Evolutionary conservation across 805 yeast genomes (phyloP).

Genomic region (Lipomyces mesembrius): DNA sequence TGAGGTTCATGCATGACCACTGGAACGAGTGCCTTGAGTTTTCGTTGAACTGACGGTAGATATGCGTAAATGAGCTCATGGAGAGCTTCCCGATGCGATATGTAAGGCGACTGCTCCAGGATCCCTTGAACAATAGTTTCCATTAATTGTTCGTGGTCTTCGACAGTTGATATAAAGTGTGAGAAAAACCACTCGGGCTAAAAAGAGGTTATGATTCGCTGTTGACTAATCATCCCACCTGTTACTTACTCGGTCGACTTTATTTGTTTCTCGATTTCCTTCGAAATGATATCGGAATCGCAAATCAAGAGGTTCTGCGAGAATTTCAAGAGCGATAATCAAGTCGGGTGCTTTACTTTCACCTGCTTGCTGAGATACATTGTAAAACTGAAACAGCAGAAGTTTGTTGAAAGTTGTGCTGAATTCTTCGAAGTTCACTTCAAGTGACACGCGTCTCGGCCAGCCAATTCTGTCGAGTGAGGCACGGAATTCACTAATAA

Average conservation of each 20-base stretch:
- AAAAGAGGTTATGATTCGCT: not conserved
- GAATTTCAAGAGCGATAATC: constrained; percentile 48
- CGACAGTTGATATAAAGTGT: constrained; percentile 48
- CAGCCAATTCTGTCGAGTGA: constrained; percentile 29
- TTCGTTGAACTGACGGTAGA: constrained; percentile 54
- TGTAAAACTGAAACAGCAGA: constrained; percentile 29
- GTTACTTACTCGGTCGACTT: constrained; percentile 52
- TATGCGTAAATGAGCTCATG: constrained; percentile 54
- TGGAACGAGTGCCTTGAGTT: constrained; percentile 47
- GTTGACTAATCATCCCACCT: not conserved
- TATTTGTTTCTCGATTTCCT: constrained; percentile 61
- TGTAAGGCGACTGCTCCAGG: constrained; percentile 29
- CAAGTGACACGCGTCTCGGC: constrained; percentile 22
- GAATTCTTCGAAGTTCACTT: constrained; percentile 13
- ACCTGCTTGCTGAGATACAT: constrained; percentile 6
- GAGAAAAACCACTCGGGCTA: constrained; percentile 70
- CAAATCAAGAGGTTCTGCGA: constrained; percentile 53
- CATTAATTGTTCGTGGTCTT: constrained; percentile 44
- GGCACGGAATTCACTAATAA: constrained; percentile 25
- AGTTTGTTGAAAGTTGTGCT: constrained; percentile 12
- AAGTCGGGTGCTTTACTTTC: constrained; percentile 5
- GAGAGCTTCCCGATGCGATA: constrained; percentile 42
- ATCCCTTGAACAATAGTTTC: constrained; percentile 38
- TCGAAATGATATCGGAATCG: constrained; percentile 68
- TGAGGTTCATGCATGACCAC: constrained; percentile 48